These are phyloP conservation scores for Claviceps spartinae DNA, from an alignment of 2,329 filamentous ascomycete genomes.

Conservation along the genomic window DNA sequence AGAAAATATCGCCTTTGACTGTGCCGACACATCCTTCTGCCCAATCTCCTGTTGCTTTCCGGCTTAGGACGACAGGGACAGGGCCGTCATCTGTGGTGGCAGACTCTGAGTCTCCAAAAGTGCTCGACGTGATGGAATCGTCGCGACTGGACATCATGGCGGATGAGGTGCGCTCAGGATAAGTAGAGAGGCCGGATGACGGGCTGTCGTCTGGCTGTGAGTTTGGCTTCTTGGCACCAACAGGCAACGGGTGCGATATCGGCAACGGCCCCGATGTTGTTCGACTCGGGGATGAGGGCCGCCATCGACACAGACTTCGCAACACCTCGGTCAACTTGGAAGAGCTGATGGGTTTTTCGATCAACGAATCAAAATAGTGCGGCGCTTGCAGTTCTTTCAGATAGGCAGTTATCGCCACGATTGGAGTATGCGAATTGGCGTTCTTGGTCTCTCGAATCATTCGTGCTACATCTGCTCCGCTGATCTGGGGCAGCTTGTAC, in stretches of 20 bases:
- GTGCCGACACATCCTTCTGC: constrained; percentile 69
- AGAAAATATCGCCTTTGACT: constrained; percentile 41
- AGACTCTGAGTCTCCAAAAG: constrained; percentile 77
- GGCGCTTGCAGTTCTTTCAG: constrained; percentile 92
- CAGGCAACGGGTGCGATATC: constrained; percentile 45
- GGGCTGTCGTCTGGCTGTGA: constrained; percentile 64
- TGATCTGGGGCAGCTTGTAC: constrained; percentile 88
- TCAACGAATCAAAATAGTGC: constrained; percentile 88
- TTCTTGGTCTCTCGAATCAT: constrained; percentile 98
- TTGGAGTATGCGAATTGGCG: constrained; percentile 83
- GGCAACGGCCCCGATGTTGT: constrained; percentile 32
- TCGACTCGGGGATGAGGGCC: constrained; percentile 48
- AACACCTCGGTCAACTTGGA: constrained; percentile 84
- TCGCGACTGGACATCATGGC: constrained; percentile 74
- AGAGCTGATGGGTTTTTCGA: constrained; percentile 92
- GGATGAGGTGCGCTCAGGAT: constrained; percentile 54
- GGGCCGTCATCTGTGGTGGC: constrained; percentile 62
- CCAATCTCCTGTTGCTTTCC: constrained; percentile 66
- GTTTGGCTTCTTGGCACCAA: constrained; percentile 52
- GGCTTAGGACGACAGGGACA: constrained; percentile 55
- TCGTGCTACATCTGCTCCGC: constrained; percentile 84
- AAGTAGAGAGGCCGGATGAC: constrained; percentile 62
- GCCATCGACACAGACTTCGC: constrained; percentile 84
- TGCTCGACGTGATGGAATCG: constrained; percentile 77
- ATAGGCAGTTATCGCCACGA: constrained; percentile 93